phyloP scores from a whole-genome alignment of 2,329 filamentous ascomycete species.

The Rhinocladiella mackenziei region DNA sequence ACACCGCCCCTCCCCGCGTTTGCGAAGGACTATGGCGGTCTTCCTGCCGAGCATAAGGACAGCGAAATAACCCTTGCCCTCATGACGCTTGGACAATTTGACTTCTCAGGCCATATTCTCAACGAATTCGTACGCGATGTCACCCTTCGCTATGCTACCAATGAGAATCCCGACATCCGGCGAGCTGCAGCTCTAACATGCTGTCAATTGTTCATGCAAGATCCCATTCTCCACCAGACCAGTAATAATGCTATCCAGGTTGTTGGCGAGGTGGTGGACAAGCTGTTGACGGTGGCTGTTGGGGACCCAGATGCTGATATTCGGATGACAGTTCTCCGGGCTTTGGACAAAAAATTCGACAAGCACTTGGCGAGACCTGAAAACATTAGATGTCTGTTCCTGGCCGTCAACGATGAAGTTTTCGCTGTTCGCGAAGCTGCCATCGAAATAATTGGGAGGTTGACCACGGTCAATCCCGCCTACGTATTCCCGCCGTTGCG shows the following conservation, averaged over 20 bases:
- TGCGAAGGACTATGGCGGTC: slow-evolving; percentile 79
- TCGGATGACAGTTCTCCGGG: slow-evolving; percentile 78
- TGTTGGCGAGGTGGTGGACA: slow-evolving; percentile 96
- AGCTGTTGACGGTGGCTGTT: slow-evolving; percentile 87
- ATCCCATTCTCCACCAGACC: slow-evolving; percentile 96
- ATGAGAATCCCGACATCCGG: slow-evolving; percentile 87
- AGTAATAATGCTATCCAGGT: slow-evolving; percentile 96
- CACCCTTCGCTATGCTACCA: slow-evolving; percentile 95
- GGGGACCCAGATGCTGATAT: slow-evolving; percentile 89
- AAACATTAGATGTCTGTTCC: slow-evolving; percentile 91
- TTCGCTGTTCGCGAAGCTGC: slow-evolving; percentile 91
- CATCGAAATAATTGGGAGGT: slow-evolving; percentile 90
- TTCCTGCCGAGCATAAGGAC: slow-evolving; percentile 74
- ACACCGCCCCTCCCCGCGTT: slow-evolving; percentile 76
- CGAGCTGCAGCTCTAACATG: slow-evolving; percentile 94
- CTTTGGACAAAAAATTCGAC: slow-evolving; percentile 90
- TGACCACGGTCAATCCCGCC: slow-evolving; percentile 87
- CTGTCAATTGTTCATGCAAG: slow-evolving; percentile 93
- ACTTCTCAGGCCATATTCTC: slow-evolving; percentile 83
- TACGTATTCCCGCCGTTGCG: slow-evolving; percentile 95
- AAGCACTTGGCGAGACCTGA: slow-evolving; percentile 95
- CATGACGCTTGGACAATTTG: slow-evolving; percentile 95
- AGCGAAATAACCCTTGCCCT: slow-evolving; percentile 87
- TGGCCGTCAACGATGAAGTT: slow-evolving; percentile 90
- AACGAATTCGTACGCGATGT: slow-evolving; percentile 99